Evolutionary conservation across 2,329 filamentous ascomycete species (phyloP), one percentile per base, ranked within the genome.

Genomic region (Cyanodermella asteris): DNA sequence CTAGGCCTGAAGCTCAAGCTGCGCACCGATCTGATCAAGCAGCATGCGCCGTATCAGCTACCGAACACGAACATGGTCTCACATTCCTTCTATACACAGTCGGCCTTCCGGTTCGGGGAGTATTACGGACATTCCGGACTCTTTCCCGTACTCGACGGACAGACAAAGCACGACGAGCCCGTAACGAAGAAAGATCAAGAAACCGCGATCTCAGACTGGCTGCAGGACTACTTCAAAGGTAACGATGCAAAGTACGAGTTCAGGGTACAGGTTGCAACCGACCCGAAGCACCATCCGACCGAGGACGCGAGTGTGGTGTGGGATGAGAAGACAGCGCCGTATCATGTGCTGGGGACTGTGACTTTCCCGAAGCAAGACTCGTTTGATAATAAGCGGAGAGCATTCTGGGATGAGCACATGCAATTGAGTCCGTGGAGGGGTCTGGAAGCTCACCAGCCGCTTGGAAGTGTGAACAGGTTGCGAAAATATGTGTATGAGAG

Each of bases 1-100:
- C 24, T 45, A 1, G 27, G 33, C 5, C 27, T 28, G 7, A 34
- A 34, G n/a, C 30, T 37, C 14, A 35, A 41, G 25, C 28, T 44
- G 23, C 35, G 45, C 6, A 43, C 38, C 2, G 42, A 46, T 27
- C 34, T 35, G 6, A 25, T 41, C 10, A 39, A 41, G 21, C 28
- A 28, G 21, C 7, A 26, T 16, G 28, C 34, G 3, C 43, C 44
- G 6, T 32, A 29, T 7, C 36, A 26, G 29, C 38, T 46, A 22
- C 41, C 33, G 15, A 51, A 45, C 5, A 48, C 39, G 9, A 47
- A 50, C 18, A 42, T 46, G 3, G 51, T 51, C 22, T 41, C 46
- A 3, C 13, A 30, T 10, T 11, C 20, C 5, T 39, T 45, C 27
- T 42, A 37, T 24, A 38, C 33, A 9, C 43, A 46, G 25, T 44